These are phyloP conservation scores for Porphyrellus cyaneotinctus DNA, from an alignment of 768 basidiomycete genomes.

Conservation along the genomic window DNA sequence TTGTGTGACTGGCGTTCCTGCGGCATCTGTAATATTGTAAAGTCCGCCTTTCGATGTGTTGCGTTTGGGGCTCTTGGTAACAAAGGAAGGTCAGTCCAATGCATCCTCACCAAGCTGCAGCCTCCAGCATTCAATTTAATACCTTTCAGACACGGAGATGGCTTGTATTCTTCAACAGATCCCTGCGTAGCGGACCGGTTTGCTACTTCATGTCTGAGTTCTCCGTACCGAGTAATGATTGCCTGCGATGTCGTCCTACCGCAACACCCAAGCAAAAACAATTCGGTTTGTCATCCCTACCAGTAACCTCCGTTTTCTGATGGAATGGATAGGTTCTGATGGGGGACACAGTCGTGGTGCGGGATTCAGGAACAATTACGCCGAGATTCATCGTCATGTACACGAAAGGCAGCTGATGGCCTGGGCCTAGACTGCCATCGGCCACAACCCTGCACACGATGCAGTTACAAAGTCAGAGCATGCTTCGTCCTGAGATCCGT, in stretches of 20 bases:
- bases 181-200: slow-evolving; percentile 53
- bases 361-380: slow-evolving; percentile 49
- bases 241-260: slow-evolving; percentile 52
- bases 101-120: slow-evolving; percentile 1
- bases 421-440: slow-evolving; percentile 14
- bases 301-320: slow-evolving; percentile 23
- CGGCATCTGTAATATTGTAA: slow-evolving; percentile 58
- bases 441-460: slow-evolving; percentile 14
- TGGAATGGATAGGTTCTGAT: slow-evolving; percentile 39
- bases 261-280: slow-evolving; percentile 23
- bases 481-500: slow-evolving; percentile 19
- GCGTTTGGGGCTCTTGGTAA: slow-evolving; percentile 54
- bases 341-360: slow-evolving; percentile 51
- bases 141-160: slow-evolving; percentile 50
- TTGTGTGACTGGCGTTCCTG: slow-evolving; percentile 60
- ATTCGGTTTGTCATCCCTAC: slow-evolving; percentile 24
- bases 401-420: slow-evolving; percentile 34
- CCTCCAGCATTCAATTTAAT: neutral
- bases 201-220: slow-evolving; percentile 64
- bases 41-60: slow-evolving; percentile 52
- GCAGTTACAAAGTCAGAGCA: slow-evolving; percentile 22
- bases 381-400: slow-evolving; percentile 62
- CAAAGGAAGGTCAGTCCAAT: slow-evolving; percentile 46
- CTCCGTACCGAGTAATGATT: slow-evolving; percentile 64
- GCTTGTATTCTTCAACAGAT: slow-evolving; percentile 60